Evolutionary conservation across 805 yeast genomes (phyloP), one percentile per base, ranked within the genome.

Genomic region (Blastobotrys robertii): DNA sequence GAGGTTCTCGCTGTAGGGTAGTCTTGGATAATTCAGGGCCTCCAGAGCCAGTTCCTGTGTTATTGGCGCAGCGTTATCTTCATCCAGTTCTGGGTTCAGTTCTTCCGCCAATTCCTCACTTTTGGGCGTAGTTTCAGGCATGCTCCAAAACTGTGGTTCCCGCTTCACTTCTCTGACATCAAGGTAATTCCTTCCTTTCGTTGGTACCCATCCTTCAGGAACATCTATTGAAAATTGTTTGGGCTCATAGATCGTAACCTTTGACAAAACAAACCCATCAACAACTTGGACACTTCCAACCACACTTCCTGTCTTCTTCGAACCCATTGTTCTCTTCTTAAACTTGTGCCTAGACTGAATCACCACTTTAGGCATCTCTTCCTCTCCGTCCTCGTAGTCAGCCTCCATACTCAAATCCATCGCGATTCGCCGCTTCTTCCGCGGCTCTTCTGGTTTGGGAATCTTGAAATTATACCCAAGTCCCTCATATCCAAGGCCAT

Each of bases 311-410:
- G 12, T n/a, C 15, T n/a, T 30, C 10, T 14, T 30, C 11, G 25
- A 10, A 10, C 11, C 11, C 32, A 30, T 30, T 30, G 32, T 13
- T 6, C 13, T 31, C 14, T 31, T 31, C 7, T 7, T 31, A 31
- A 13, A 31, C 14, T 31, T 31, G 14, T 12, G 14, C 14, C 6
- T 31, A 31, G 14, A 32, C 14, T 13, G 40, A 41, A 15, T 47
- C 47, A 29, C 48, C 46, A 25, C 50, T 54, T 30, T 45, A 52
- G 34, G 47, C 49, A 8, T 44, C 52, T 34, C 44, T n/a, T 43
- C 52, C 12, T 49, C 54, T 15, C 47, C 47, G 10, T 53, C 59
- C 32, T 52, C 57, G 39, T 50, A 40, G 38, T 53, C 57, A 13
- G 41, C 45, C 11, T 42, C 49, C 41, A 45, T 33, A 42, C 59